Base-by-base conservation (phyloP, 179 eudicot genomes). In the Silene coronaria region DNA sequence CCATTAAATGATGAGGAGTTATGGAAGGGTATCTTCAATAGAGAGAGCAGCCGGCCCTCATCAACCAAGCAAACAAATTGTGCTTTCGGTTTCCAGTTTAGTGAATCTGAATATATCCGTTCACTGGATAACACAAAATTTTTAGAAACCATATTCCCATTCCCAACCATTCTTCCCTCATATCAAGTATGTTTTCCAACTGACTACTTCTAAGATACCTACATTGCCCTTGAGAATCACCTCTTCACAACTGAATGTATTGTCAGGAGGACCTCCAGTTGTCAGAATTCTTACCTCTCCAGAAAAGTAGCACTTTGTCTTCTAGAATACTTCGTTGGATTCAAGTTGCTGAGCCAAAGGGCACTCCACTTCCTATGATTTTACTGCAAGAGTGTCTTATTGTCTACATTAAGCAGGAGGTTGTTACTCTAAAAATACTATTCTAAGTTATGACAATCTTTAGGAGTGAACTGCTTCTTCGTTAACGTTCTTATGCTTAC, bases 371-470 rank as follows among this genome's bases (percentile, higher is more conserved):
- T 72, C 97, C 99, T 79, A 69, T 82, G 72, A 88, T 90, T 72
- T 76, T 96, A 87, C 70, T 92, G 83, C 93, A 93, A 77, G 97
- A 95, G 81, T 96, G 97, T 85, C 97, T 91, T 65, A 67, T 80
- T 68, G 77, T 84, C 82, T 88, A 90, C 85, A 81, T 95, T 61
- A 92, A 92, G 84, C 91, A 91, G 82, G 97, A 92, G 97, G 99
- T 81, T 67, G 71, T 78, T 48, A 34, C 61, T 70, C 38, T 32
- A 51, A 69, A 60, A 67, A 42, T 38, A 48, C 59, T 60, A 53
- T 22, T n/a, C n/a, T n/a, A n/a, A n/a, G n/a, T n/a, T 46, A 14
- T 65, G 30, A 30, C 21, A 51, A 60, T 70, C 73, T 22, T 59
- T 46, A 2, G 36, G 42, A 17, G 28, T 27, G 16, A 46, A n/a